Evolutionary conservation across 495 filamentous ascomycete species (phyloP).

Genomic region (Thozetella sp.): DNA sequence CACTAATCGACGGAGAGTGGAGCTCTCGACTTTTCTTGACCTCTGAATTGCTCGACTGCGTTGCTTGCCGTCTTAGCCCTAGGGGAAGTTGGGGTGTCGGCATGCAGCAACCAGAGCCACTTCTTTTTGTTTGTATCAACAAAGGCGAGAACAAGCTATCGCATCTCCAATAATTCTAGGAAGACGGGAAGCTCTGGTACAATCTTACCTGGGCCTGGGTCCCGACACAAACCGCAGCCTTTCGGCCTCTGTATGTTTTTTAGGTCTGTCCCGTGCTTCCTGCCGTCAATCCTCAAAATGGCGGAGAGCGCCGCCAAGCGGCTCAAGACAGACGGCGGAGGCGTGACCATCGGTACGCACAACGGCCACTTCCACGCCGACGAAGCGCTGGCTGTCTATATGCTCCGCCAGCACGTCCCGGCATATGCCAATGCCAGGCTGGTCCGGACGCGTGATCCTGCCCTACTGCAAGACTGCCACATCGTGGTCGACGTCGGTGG

Average conservation of each 20-base stretch:
- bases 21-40: too few relatives aligned
- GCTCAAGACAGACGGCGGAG: conserved; percentile 58
- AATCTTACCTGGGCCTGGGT: too few relatives aligned
- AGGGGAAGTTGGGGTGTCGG: too few relatives aligned
- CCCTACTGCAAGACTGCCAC: conserved; percentile 77
- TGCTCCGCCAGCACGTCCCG: conserved; percentile 83
- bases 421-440: conserved; percentile 75
- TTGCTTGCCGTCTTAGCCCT: too few relatives aligned
- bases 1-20: too few relatives aligned
- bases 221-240: too few relatives aligned
- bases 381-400: conserved; percentile 96
- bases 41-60: too few relatives aligned
- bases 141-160: too few relatives aligned
- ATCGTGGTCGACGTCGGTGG: conserved; percentile 96
- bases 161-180: too few relatives aligned
- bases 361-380: conserved; percentile 99
- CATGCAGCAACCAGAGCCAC: too few relatives aligned
- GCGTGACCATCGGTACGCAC: conserved; percentile 82
- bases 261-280: conserved; percentile 1
- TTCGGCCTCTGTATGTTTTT: conserved; percentile 18
- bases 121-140: too few relatives aligned
- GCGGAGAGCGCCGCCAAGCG: conserved; percentile 70
- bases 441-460: conserved; percentile 83
- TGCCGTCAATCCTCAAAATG: conserved; percentile 40
- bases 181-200: too few relatives aligned